Evolutionary conservation across 768 basidiomycete genomes (phyloP), one percentile per base, ranked within the genome.

Genomic region (Tricholoma saponaceum): DNA sequence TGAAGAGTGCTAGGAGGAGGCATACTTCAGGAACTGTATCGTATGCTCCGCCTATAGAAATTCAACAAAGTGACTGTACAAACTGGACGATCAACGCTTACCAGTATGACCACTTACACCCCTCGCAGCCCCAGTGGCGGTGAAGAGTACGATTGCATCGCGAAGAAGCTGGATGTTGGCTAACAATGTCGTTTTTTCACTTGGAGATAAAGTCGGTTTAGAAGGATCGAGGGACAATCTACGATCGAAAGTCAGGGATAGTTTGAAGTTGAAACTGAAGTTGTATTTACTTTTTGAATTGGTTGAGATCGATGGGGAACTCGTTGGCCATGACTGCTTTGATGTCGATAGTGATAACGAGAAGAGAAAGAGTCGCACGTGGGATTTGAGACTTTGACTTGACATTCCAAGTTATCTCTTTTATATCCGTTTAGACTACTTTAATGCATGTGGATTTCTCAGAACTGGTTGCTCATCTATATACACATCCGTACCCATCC

Each of bases 21-120:
- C 84, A 86, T 22, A 94, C 87, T 72, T 95, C 92, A 2, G 92
- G 92, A 14, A 90, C 87, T 22, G 92, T 94, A 60, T 87, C 85
- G 60, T 79, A 87, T 4, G 85, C 83, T 58, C 85, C 85, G 58
- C 85, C 84, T 79, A 55, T 23, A 57, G 46, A 54, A 54, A 20
- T 18, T 41, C 28, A 20, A 6, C 4, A 49, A n/a, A 47, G 4
- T 30, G 12, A n/a, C 14, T 44, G 3, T 2, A 25, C 14, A 12
- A 10, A 28, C 7, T 16, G 44, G 37, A 32, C 1, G 20, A 10
- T 23, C 25, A 18, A 39, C 30, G 57, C 70, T 44, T 55, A 85
- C 87, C 89, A 64, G 89, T 92, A 71, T 94, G 92, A 32, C 92
- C 92, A 63, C 89, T 89, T 43, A 92, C 89, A 51, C 92, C 92